These are phyloP conservation scores for Chlamydomonas sp. DNA, from an alignment of 139 green algal genomes.

Conservation along the genomic window DNA sequence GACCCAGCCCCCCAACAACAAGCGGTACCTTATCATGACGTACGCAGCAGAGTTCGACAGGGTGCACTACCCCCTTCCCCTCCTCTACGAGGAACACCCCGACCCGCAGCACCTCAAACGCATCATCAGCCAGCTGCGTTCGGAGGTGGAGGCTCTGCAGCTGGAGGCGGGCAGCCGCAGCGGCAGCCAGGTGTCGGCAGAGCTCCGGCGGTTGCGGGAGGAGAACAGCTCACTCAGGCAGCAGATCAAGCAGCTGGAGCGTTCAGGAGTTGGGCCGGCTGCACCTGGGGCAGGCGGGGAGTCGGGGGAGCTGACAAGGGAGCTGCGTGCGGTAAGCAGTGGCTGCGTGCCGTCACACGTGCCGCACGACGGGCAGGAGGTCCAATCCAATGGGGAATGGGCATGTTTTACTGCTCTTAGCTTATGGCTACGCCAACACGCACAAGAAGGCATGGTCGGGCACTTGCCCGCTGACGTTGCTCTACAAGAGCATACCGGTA, in stretches of 20 bases:
- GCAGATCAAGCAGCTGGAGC: slow-evolving; percentile 58
- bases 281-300: slow-evolving; percentile 5
- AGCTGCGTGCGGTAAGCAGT: slow-evolving; percentile 55
- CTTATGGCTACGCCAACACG: too few relatives aligned
- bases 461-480: too few relatives aligned
- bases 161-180: slow-evolving; percentile 27
- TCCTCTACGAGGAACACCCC: slow-evolving; percentile 78
- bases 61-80: slow-evolving; percentile 91
- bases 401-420: too few relatives aligned
- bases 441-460: too few relatives aligned
- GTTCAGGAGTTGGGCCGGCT: background rate
- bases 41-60: slow-evolving; percentile 92
- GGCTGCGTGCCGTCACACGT: too few relatives aligned
- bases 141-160: slow-evolving; percentile 54
- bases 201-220: slow-evolving; percentile 67
- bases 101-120: slow-evolving; percentile 69
- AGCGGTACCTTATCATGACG: slow-evolving; percentile 94
- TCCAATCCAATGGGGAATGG: too few relatives aligned
- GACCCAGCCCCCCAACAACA: slow-evolving; percentile 67
- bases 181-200: slow-evolving; percentile 31
- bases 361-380: too few relatives aligned
- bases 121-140: slow-evolving; percentile 68
- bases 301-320: slow-evolving; percentile 51
- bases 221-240: slow-evolving; percentile 68
- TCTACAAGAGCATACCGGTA: too few relatives aligned